Evolutionary conservation across 2,329 filamentous ascomycete genomes (phyloP).

Genomic region (Colletotrichum spaethianum): DNA sequence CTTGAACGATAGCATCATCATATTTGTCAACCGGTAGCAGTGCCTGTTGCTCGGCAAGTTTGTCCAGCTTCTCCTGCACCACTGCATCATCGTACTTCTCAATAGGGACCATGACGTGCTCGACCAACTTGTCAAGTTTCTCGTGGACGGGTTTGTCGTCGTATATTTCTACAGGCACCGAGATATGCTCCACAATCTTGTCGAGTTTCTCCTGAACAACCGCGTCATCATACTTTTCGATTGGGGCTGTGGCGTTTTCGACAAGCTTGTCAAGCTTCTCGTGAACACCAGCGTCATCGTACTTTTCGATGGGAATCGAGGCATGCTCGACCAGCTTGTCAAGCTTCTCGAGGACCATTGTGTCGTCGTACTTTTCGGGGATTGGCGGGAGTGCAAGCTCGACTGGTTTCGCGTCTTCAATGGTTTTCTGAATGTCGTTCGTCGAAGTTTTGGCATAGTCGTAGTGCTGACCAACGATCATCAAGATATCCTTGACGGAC

Average conservation of each 20-base stretch:
- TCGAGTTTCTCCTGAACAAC: constrained; percentile 28
- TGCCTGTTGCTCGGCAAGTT: constrained; percentile 53
- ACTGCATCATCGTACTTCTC: constrained; percentile 51
- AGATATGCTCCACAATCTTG: constrained; percentile 28
- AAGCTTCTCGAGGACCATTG: constrained; percentile 30
- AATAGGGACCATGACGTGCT: constrained; percentile 65
- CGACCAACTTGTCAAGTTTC: constrained; percentile 63
- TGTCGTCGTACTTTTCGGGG: constrained; percentile 74
- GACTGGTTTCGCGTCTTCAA: constrained; percentile 72
- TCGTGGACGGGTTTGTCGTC: constrained; percentile 46
- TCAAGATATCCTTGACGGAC: constrained; percentile 86
- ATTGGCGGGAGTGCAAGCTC: constrained; percentile 35
- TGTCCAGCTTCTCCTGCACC: constrained; percentile 72
- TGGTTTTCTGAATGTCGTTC: constrained; percentile 69
- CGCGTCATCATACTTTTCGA: constrained; percentile 33
- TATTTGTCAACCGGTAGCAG: constrained; percentile 43
- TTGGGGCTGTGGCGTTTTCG: constrained; percentile 64
- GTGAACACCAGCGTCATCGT: constrained; percentile 46
- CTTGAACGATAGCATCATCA: constrained; percentile 46
- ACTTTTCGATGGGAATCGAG: constrained; percentile 37
- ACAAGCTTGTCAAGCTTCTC: constrained; percentile 61
- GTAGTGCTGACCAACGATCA: constrained; percentile 87
- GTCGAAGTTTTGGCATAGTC: constrained; percentile 84
- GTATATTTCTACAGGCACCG: constrained; percentile 39
- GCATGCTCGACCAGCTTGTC: constrained; percentile 32